A percentile compares a stretch with the other conserved stretches of the same genome.
phyloP scores from a whole-genome alignment of 2,329 filamentous ascomycete species.

The Parascedosporium putredinis region DNA sequence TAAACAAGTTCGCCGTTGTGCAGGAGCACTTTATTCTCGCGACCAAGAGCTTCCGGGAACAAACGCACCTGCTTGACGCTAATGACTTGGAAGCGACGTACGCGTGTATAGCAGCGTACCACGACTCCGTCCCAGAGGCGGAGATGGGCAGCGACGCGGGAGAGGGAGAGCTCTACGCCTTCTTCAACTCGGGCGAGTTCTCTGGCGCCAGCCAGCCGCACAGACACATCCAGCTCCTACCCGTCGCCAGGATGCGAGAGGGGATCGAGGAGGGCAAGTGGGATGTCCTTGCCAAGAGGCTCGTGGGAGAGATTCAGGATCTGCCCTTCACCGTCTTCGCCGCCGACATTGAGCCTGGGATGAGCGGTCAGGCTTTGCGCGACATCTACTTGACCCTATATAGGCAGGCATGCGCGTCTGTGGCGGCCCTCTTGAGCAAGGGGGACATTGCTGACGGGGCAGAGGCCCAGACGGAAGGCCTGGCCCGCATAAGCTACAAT shows the following conservation, averaged over 20 bases:
- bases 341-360: slow-evolving; percentile 23
- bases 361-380: slow-evolving; percentile 26
- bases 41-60: slow-evolving; percentile 52
- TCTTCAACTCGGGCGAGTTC: slow-evolving; percentile 60
- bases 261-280: slow-evolving; percentile 34
- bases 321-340: slow-evolving; percentile 37
- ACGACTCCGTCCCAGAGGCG: slow-evolving; percentile 7
- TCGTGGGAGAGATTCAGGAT: slow-evolving; percentile 16
- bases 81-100: slow-evolving; percentile 52
- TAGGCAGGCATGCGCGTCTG: slow-evolving; percentile 29
- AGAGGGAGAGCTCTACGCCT: slow-evolving; percentile 42
- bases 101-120: slow-evolving; percentile 50
- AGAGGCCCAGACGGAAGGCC: slow-evolving; percentile 22
- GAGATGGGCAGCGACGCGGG: slow-evolving; percentile 9
- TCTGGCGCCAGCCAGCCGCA: slow-evolving; percentile 65
- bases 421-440: slow-evolving; percentile 13
- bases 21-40: slow-evolving; percentile 62
- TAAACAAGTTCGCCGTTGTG: slow-evolving; percentile 68
- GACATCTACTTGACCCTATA: slow-evolving; percentile 38
- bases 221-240: slow-evolving; percentile 61
- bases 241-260: slow-evolving; percentile 50
- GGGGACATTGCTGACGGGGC: slow-evolving; percentile 10
- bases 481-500: slow-evolving; percentile 52
- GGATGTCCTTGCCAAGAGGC: slow-evolving; percentile 35
- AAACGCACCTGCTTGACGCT: slow-evolving; percentile 51